These are phyloP conservation scores for Cladosporium halotolerans DNA, from an alignment of 2,329 filamentous ascomycete species.

Conservation along the genomic window DNA sequence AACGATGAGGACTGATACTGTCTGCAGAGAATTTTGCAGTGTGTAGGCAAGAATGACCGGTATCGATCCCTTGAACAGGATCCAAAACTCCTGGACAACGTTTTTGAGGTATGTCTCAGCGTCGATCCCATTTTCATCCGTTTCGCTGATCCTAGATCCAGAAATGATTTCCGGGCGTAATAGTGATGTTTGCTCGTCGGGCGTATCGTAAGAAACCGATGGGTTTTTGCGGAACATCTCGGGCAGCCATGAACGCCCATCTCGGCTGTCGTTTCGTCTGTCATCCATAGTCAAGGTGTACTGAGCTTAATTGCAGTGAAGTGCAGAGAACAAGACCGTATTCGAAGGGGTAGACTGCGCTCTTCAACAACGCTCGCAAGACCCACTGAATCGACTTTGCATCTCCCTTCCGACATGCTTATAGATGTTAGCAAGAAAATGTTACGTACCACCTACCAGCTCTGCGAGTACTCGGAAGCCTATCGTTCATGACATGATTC, in stretches of 20 bases:
- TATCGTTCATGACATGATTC: neutral
- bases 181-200: conserved; percentile 38
- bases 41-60: conserved; percentile 81
- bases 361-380: no score
- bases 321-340: no score
- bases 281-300: no score
- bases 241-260: neutral
- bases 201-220: conserved; percentile 5
- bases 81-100: conserved; percentile 55
- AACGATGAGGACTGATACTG: conserved; percentile 72
- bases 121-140: conserved; percentile 34
- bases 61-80: conserved; percentile 62
- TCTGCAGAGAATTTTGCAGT: conserved; percentile 80
- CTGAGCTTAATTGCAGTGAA: no score
- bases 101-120: conserved; percentile 31
- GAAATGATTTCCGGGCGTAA: conserved; percentile 34
- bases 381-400: neutral
- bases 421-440: neutral
- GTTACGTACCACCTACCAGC: neutral
- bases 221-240: neutral
- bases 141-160: conserved; percentile 31
- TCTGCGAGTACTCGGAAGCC: no score
- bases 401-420: neutral
- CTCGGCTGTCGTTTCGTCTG: no score
- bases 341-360: no score